Evolutionary conservation across 2,329 filamentous ascomycete genomes (phyloP), one percentile per base, ranked within the genome.

Genomic region (Monilinia fructigena): DNA sequence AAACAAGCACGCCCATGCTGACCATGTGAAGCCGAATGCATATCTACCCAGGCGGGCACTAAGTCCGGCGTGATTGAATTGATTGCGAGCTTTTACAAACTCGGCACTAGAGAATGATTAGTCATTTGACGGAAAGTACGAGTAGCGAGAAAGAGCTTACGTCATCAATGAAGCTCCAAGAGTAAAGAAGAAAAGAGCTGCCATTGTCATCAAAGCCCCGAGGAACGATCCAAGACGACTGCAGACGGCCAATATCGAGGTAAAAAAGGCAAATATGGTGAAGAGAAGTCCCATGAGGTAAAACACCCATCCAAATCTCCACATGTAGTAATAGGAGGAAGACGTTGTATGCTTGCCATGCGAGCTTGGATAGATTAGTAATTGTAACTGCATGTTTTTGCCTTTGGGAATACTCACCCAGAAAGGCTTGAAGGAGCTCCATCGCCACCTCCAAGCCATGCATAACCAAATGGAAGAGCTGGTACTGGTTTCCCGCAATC

Each of bases 261-360:
- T 79, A 77, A 92, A 84, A 75, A 93, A 86, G 69, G 89, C 86
- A 35, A 86, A 66, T 58, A 85, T 82, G 69, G 86, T 85, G 77
- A 96, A 95, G 82, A 97, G 87, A 48, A 97, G 85, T 23, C 88
- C 86, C 71, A 98, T 89, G 66, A 98, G 81, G 80, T 91, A 91
- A 79, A 97, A 95, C 48, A 93, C 92, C 85, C 94, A 98, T 78
- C 92, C 90, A 81, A 97, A 97, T 52, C 94, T 87, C 80, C 92
- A 96, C 76, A 95, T 83, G 79, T 93, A 92, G 80, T 85, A 98
- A 82, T 88, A 96, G 70, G 80, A 79, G 28, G 70, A 76, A 69
- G 82, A 83, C 7, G 86, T 89, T 4, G 85, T 88, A 67, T 78
- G 70, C 67, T 79, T 79, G 67, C 80, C 85, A 72, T 87, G 82